Evolutionary conservation across 1,284 basidiomycete genomes (phyloP).

Genomic region (Cutaneotrichosporon mucoides): DNA sequence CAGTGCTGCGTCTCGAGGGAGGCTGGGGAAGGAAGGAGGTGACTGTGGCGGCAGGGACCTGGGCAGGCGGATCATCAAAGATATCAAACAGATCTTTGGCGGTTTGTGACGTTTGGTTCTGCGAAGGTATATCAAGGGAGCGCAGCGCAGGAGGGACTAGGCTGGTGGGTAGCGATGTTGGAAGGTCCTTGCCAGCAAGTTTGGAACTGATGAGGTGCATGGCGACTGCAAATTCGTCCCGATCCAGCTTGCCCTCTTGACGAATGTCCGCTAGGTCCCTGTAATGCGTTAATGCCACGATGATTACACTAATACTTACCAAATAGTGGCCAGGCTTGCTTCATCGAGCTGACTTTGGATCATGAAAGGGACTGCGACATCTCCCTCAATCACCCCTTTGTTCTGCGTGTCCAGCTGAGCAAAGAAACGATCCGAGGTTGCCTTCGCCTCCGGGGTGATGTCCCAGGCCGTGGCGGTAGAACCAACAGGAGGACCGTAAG

Average conservation of each 20-base stretch:
- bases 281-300: constrained; percentile 6
- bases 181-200: constrained; percentile 77
- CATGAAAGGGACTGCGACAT: constrained; percentile 94
- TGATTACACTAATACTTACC: constrained; percentile 56
- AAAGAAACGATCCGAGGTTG: constrained; percentile 75
- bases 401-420: constrained; percentile 71
- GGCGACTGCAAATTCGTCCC: constrained; percentile 94
- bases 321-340: constrained; percentile 79
- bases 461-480: constrained; percentile 60
- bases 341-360: constrained; percentile 83
- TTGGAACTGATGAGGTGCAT: constrained; percentile 91
- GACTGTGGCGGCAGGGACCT: constrained; percentile 3
- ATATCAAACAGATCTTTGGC: constrained; percentile 48
- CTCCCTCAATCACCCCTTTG: constrained; percentile 82
- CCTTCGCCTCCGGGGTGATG: constrained; percentile 76
- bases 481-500: neutral
- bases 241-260: constrained; percentile 79
- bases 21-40: constrained; percentile 29
- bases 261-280: constrained; percentile 94
- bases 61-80: constrained; percentile 32
- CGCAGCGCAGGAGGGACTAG: constrained; percentile 68
- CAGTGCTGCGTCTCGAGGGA: constrained; percentile 14
- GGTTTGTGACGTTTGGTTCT: constrained; percentile 15
- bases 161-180: constrained; percentile 63
- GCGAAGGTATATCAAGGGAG: neutral